Percentiles rank a stretch among this genome's conserved stretches.
phyloP scores from a whole-genome alignment of 208 protist genomes.

The Phytomonas sp. region DNA sequence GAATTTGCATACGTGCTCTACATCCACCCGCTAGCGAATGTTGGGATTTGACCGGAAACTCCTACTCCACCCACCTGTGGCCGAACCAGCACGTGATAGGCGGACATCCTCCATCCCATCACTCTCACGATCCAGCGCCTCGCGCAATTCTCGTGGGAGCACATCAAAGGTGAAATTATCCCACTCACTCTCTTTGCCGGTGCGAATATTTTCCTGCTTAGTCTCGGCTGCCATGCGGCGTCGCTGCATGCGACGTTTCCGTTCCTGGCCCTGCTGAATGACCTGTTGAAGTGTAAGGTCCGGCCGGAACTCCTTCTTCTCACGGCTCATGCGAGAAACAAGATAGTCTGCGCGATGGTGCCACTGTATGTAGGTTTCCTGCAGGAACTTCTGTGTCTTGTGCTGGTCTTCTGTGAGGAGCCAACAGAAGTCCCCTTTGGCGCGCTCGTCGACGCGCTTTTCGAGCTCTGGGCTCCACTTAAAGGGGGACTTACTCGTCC shows the following conservation, averaged over 20 bases:
- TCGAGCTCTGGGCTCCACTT: slow-evolving; percentile 64
- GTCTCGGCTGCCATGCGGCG: slow-evolving; percentile 29
- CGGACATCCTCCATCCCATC: slow-evolving; percentile 88
- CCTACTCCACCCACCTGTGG: slow-evolving; percentile 67
- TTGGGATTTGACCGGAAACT: slow-evolving; percentile 69
- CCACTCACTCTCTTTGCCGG: slow-evolving; percentile 55
- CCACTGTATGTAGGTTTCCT: slow-evolving; percentile 84
- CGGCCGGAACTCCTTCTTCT: slow-evolving; percentile 80
- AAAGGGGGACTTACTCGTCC: slow-evolving; percentile 52
- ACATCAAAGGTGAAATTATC: slow-evolving; percentile 83
- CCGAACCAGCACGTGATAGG: slow-evolving; percentile 53
- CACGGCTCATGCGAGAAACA: slow-evolving; percentile 74
- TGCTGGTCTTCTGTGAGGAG: slow-evolving; percentile 55
- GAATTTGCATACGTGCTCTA: neutral
- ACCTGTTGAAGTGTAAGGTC: slow-evolving; percentile 77
- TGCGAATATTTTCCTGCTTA: slow-evolving; percentile 30
- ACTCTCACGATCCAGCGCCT: slow-evolving; percentile 76
- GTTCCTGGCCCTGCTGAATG: slow-evolving; percentile 76
- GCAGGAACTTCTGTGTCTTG: slow-evolving; percentile 73
- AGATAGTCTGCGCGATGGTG: slow-evolving; percentile 84
- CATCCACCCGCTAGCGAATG: slow-evolving; percentile 1
- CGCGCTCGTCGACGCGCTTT: slow-evolving; percentile 36
- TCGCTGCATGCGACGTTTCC: slow-evolving; percentile 77
- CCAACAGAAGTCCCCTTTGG: slow-evolving; percentile 76
- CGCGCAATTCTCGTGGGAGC: slow-evolving; percentile 74